phyloP scores from a whole-genome alignment of 2,329 filamentous ascomycete species.

The Achaetomium macrosporum region DNA sequence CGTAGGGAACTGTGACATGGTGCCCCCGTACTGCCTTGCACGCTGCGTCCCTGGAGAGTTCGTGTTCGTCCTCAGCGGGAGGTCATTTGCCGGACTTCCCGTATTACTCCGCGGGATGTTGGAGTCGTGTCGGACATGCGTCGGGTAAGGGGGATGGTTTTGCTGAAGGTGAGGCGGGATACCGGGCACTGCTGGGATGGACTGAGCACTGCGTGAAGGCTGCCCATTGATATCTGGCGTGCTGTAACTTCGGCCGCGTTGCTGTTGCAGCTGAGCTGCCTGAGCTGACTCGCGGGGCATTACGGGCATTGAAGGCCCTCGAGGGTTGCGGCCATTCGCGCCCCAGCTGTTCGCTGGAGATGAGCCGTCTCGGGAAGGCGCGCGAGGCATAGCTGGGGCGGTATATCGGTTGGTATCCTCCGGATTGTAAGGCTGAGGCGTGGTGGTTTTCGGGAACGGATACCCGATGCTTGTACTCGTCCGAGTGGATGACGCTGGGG shows the following conservation, averaged over 20 bases:
- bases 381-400: slow-evolving; percentile 77
- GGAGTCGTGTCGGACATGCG: slow-evolving; percentile 48
- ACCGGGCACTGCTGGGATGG: slow-evolving; percentile 64
- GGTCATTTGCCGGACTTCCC: slow-evolving; percentile 66
- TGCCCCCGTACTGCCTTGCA: slow-evolving; percentile 43
- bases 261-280: slow-evolving; percentile 54
- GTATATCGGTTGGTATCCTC: slow-evolving; percentile 75
- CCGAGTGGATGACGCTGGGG: slow-evolving; percentile 68
- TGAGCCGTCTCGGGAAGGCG: slow-evolving; percentile 69
- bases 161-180: slow-evolving; percentile 69
- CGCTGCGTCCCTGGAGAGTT: slow-evolving; percentile 65
- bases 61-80: slow-evolving; percentile 63
- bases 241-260: slow-evolving; percentile 82
- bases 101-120: slow-evolving; percentile 72
- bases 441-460: slow-evolving; percentile 69
- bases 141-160: slow-evolving; percentile 51
- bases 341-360: slow-evolving; percentile 58
- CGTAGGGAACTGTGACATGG: slow-evolving; percentile 50
- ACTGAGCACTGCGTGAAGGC: slow-evolving; percentile 46
- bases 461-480: slow-evolving; percentile 65
- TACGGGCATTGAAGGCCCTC: slow-evolving; percentile 73
- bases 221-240: slow-evolving; percentile 86
- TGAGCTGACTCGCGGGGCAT: slow-evolving; percentile 51
- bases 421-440: slow-evolving; percentile 60
- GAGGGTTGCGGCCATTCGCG: slow-evolving; percentile 57